phyloP scores from a whole-genome alignment of 139 green algal genomes.

The Desmodesmus armatus region DNA sequence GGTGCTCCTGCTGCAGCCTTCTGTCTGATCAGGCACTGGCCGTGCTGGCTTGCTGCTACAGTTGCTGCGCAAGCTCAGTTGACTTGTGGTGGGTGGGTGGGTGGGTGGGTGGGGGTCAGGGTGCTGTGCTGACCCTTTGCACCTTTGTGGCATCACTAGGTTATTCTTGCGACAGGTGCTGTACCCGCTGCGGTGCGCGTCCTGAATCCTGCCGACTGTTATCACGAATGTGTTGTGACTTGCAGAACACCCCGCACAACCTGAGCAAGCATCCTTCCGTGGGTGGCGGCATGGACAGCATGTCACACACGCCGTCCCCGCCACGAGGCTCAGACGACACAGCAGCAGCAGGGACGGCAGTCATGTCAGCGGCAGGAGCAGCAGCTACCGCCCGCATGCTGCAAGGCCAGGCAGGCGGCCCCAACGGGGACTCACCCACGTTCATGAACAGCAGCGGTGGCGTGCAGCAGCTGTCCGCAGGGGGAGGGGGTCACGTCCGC shows the following conservation, averaged over 20 bases:
- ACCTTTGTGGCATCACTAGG: no score
- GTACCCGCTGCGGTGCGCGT: no score
- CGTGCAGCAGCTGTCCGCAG: background rate
- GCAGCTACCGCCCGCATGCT: background rate
- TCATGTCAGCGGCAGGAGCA: background rate
- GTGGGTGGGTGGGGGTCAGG: no score
- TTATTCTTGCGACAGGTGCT: no score
- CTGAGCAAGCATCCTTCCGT: constrained; percentile 22
- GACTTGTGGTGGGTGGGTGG: no score
- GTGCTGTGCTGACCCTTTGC: no score
- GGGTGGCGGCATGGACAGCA: background rate
- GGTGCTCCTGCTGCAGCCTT: no score
- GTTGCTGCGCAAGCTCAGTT: background rate
- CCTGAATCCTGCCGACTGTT: background rate
- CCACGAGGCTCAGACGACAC: background rate
- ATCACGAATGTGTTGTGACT: background rate
- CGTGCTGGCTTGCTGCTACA: background rate
- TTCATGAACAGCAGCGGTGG: background rate
- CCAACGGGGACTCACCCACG: background rate
- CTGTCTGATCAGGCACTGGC: no score
- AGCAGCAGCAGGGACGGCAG: background rate
- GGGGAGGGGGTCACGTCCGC: no score
- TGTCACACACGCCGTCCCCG: background rate
- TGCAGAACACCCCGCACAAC: constrained; percentile 5
- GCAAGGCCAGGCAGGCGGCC: background rate